Evolutionary conservation across 2,329 filamentous ascomycete genomes (phyloP), one percentile per base, ranked within the genome.

Genomic region (Rhinocladiella mackenziei): DNA sequence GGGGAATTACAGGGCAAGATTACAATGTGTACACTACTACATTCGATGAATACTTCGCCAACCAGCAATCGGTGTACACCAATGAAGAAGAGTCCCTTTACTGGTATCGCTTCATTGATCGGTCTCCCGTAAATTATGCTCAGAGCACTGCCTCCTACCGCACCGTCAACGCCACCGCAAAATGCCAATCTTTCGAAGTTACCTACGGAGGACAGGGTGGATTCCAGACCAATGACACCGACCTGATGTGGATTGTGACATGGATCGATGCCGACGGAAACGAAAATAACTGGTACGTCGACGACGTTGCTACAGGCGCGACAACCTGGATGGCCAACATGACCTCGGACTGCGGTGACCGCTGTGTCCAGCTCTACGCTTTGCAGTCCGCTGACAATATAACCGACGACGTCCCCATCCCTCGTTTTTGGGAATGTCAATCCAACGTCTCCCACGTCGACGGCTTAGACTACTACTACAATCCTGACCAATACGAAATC

Each of bases 21-120:
- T 51, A 47, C 14, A 6, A 11, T 3, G 26, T 41, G n/a, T 20
- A 9, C 2, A 22, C 13, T 7, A 39, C 17, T 3, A 7, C 39
- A 3, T 51, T 43, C 28, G 36, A 28, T 8, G 8, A 32, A 20
- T 33, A 47, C 25, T 2, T 31, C 5, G 35, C 15, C 25, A n/a
- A 11, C 4, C 8, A 30, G 15, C 43, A 47, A 19, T 5, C 30
- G 2, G 70, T 67, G 30, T 77, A 74, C 54, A 70, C 69, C 1
- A 71, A 76, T 4, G 69, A 71, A 52, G 36, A 29, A 1, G 10
- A 26, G 10, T 18, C 17, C 15, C 11, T 39, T 3, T 54, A 23
- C 30, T 50, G 49, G 46, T 50, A 53, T 33, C 45, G 52, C 3
- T 55, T 55, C 30, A 30, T 55, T 17, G 52, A 55, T 32, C 42